These are phyloP conservation scores for Nepenthes mirabilis DNA, from an alignment of 148 eudicot species.

Conservation along the genomic window DNA sequence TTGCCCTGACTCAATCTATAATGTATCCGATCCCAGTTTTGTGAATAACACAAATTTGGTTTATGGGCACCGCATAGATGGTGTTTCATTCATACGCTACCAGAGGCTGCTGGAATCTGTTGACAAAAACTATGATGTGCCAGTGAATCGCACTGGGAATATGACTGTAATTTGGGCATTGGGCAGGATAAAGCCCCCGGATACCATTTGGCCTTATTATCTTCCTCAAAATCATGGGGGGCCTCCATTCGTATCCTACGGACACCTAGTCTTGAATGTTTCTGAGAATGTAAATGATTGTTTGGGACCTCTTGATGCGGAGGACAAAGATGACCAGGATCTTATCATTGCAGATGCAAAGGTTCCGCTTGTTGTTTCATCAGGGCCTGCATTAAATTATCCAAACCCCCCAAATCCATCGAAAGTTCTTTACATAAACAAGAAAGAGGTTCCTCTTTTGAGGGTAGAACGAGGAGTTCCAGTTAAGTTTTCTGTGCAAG, in stretches of 20 bases:
- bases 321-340: conserved; percentile 87
- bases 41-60: conserved; percentile 57
- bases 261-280: conserved; percentile 48
- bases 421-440: conserved; percentile 78
- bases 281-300: conserved; percentile 65
- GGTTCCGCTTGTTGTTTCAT: conserved; percentile 60
- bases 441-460: conserved; percentile 83
- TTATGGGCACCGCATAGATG: conserved; percentile 87
- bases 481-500: conserved; percentile 88
- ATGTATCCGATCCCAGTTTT: conserved; percentile 18
- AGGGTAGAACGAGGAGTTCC: conserved; percentile 87
- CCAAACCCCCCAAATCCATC: conserved; percentile 92
- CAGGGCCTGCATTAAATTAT: conserved; percentile 61
- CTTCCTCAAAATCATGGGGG: conserved; percentile 83
- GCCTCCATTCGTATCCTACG: conserved; percentile 34
- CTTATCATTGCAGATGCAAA: conserved; percentile 68
- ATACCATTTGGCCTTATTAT: conserved; percentile 56
- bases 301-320: conserved; percentile 80
- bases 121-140: conserved; percentile 60
- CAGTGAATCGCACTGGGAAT: conserved; percentile 32
- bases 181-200: conserved; percentile 81
- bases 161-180: conserved; percentile 82
- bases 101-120: conserved; percentile 40
- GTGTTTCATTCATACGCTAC: conserved; percentile 64
- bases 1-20: conserved; percentile 63